Evolutionary conservation across 1,284 basidiomycete species (phyloP), one percentile per base, ranked within the genome.

Genomic region (Cryptococcus hybrid): DNA sequence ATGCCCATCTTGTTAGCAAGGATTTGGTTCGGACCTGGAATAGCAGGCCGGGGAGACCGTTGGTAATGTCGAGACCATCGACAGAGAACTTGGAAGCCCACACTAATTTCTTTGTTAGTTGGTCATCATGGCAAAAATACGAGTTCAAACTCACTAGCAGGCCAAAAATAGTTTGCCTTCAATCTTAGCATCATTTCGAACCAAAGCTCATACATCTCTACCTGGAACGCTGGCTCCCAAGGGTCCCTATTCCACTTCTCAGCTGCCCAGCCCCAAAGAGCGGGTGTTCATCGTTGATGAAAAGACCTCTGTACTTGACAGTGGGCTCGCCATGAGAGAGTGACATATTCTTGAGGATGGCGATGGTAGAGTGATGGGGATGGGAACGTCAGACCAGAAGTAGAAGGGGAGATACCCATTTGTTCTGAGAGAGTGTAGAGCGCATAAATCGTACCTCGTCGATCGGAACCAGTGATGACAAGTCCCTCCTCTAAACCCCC

Each of bases 351-450:
- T 81, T 70, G 1, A 79, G 67, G 46, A 86, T 81, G 59, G 81
- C 84, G 37, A 87, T 62, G 36, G 82, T 71, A 1, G 80, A 62
- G 45, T 85, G 82, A 42, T 78, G 78, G 7, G 82, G 1, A 82
- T 79, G 6, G 85, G 85, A 9, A 87, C 85, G 70, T 88, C 86
- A 15, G 86, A 84, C 85, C 85, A 79, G 52, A 56, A 69, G 54
- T 67, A 53, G 57, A 67, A 78, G 2, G 75, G 0, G 70, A 73
- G 13, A 78, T 68, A 58, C 86, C 87, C 68, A 87, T 84, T 64
- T 88, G 86, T 69, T 88, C 87, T 8, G 85, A 85, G 55, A 86
- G 83, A 63, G 87, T 85, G 67, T 88, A 88, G 38, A 88, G 64
- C 3, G 82, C 86, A 64, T 80, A 88, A 34, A 88, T 86, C 0